Percentiles rank a stretch among this genome's conserved stretches.
These are phyloP conservation scores for Solanum pimpinellifolium DNA, from an alignment of 257 asterid species.

Conservation along the genomic window DNA sequence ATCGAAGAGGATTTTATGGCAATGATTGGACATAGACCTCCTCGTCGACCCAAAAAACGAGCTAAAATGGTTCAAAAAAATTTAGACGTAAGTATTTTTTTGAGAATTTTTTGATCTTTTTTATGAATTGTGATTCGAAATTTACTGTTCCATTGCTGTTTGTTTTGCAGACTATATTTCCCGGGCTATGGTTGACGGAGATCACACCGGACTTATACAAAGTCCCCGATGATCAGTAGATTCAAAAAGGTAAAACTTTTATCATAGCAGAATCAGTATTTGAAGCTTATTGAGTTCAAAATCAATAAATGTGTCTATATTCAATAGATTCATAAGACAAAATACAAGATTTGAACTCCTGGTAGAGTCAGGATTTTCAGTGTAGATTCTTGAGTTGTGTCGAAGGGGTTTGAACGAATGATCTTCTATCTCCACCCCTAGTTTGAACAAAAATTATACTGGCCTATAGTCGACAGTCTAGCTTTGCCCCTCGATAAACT, in stretches of 20 bases:
- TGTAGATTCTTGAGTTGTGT: not conserved
- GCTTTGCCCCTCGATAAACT: not conserved
- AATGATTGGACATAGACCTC: conserved; percentile 47
- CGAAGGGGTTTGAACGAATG: not conserved
- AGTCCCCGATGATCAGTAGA: conserved; percentile 4
- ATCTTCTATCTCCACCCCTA: not conserved
- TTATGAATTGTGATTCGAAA: not conserved
- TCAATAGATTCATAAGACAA: not conserved
- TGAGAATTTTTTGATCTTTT: not conserved
- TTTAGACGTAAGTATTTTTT: conserved; percentile 39
- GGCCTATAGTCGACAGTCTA: not conserved
- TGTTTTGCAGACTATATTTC: conserved; percentile 6
- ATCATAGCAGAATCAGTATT: not conserved
- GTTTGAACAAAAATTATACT: not conserved
- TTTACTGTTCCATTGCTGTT: not conserved
- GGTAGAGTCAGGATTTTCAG: not conserved
- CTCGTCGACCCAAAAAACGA: conserved; percentile 61
- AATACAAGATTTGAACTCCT: not conserved
- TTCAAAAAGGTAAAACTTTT: not conserved
- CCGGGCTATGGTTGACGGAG: conserved; percentile 17
- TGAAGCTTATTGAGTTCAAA: not conserved
- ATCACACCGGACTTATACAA: conserved; percentile 11
- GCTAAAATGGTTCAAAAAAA: conserved; percentile 37
- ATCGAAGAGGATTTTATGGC: conserved; percentile 58
- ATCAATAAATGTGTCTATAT: not conserved